phyloP scores from a whole-genome alignment of 352 stramenopile genomes.

The Phytopythium sindhum region DNA sequence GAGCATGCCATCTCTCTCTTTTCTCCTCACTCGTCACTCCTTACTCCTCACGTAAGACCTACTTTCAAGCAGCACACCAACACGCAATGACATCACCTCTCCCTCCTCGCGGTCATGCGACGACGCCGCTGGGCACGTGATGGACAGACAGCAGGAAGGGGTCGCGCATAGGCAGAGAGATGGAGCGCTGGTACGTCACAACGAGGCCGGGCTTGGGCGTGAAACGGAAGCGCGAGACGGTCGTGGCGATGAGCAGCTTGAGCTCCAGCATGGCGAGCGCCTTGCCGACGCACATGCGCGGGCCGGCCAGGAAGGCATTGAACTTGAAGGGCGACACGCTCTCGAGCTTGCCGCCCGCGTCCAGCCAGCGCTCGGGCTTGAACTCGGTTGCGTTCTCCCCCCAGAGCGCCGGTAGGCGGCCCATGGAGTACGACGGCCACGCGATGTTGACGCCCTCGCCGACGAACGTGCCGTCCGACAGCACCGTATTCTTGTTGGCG shows the following conservation, averaged over 20 bases:
- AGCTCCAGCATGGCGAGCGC: constrained; percentile 53
- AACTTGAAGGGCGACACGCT: constrained; percentile 41
- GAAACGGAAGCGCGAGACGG: constrained; percentile 43
- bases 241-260: constrained; percentile 38
- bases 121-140: neutral
- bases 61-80: neutral
- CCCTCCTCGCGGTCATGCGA: neutral
- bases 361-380: constrained; percentile 50
- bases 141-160: constrained; percentile 6
- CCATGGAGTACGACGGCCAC: constrained; percentile 48
- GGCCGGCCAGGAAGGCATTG: constrained; percentile 51
- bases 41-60: neutral
- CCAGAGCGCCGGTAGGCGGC: constrained; percentile 43
- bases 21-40: neutral
- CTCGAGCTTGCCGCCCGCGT: neutral
- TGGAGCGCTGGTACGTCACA: constrained; percentile 26
- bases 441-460: constrained; percentile 9
- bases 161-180: constrained; percentile 29
- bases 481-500: constrained; percentile 29
- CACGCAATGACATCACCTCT: neutral
- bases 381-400: constrained; percentile 41
- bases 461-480: constrained; percentile 60
- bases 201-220: constrained; percentile 6
- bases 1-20: neutral
- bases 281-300: constrained; percentile 49